Evolutionary conservation across 192 early-diverging fungal genomes (phyloP), one percentile per base, ranked within the genome.

Genomic region (Entomortierella chlamydospora): DNA sequence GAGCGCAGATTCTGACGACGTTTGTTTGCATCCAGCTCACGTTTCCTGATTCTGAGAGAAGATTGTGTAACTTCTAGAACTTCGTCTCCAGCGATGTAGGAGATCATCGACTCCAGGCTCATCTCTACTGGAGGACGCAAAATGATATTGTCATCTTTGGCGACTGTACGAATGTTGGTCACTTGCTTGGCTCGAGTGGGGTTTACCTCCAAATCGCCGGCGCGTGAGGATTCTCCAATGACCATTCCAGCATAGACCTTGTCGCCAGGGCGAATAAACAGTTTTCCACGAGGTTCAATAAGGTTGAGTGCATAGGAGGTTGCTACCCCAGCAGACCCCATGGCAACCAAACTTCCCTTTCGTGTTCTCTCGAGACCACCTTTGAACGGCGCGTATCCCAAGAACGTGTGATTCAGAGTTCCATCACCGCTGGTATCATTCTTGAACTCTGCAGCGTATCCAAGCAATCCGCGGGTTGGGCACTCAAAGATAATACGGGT

Each of bases 171-270:
- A 64, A 94, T 88, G 83, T 95, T 95, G 23, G 92, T 93, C 33
- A 92, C 82, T 73, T 90, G 90, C 85, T 95, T 95, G 33, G 90
- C 88, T 73, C 92, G 92, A 25, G 90, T 90, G 0, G 94, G 94
- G 83, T 95, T 95, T 52, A 95, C 94, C 53, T 94, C 93, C 55
- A 95, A 68, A 68, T 95, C 94, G 37, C 85, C 85, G 23, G 94
- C 87, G 64, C 91, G 87, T 66, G 83, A 91, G 41, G 92, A 89
- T 83, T 95, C 94, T 41, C 94, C 94, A 41, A 95, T 91, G 73
- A 95, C 88, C 94, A 95, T 95, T 41, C 94, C 94, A 23, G 90
- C 88, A 65, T 95, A 95, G 11, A 92, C 90, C 57, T 91, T 91
- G 55, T 89, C 89, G 47, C 91, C 89, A 50, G 90, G 90, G 47